A percentile compares a stretch with the other conserved stretches of the same genome.
Conservation (phyloP, 2,329 filamentous ascomycete species). For the Penicillium sp. region DNA sequence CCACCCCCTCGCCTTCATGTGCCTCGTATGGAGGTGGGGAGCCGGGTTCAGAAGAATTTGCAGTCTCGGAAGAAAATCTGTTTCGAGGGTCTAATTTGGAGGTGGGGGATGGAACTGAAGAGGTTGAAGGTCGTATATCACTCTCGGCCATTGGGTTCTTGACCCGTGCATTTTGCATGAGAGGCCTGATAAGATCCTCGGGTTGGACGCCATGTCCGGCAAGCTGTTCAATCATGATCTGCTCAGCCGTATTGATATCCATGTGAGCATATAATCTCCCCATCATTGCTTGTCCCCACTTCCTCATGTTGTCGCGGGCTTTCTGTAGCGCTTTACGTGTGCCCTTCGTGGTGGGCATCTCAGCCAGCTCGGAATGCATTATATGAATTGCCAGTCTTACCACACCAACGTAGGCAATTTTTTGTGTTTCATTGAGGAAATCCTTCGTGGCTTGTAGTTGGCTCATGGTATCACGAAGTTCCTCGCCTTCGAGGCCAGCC, state of each 20-base stretch:
- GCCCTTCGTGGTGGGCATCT: slow-evolving; percentile 59
- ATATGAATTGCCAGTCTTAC: slow-evolving; percentile 76
- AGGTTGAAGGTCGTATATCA: slow-evolving; percentile 39
- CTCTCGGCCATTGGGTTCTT: slow-evolving; percentile 80
- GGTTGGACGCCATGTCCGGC: slow-evolving; percentile 88
- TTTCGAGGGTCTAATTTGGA: slow-evolving; percentile 24
- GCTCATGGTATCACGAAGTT: slow-evolving; percentile 78
- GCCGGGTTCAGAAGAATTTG: slow-evolving; percentile 47
- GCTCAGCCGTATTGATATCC: slow-evolving; percentile 85
- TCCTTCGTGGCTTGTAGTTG: slow-evolving; percentile 97
- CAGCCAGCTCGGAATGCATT: slow-evolving; percentile 70
- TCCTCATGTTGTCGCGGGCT: slow-evolving; percentile 76
- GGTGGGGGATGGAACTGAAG: slow-evolving; percentile 34
- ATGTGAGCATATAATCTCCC: slow-evolving; percentile 90
- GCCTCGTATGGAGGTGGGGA: slow-evolving; percentile 58
- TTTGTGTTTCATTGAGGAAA: slow-evolving; percentile 89
- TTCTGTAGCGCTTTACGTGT: slow-evolving; percentile 71
- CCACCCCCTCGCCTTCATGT: slow-evolving; percentile 62
- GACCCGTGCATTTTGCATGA: slow-evolving; percentile 90
- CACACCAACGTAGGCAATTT: slow-evolving; percentile 92
- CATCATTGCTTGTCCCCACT: slow-evolving; percentile 99
- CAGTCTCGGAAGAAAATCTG: slow-evolving; percentile 37
- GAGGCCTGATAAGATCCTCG: slow-evolving; percentile 74
- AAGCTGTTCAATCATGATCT: slow-evolving; percentile 98
- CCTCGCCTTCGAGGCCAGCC: slow-evolving; percentile 68